Evolutionary conservation across 257 asterid genomes (phyloP), one percentile per base, ranked within the genome.

Genomic region (Fraxinus quadrangulata): DNA sequence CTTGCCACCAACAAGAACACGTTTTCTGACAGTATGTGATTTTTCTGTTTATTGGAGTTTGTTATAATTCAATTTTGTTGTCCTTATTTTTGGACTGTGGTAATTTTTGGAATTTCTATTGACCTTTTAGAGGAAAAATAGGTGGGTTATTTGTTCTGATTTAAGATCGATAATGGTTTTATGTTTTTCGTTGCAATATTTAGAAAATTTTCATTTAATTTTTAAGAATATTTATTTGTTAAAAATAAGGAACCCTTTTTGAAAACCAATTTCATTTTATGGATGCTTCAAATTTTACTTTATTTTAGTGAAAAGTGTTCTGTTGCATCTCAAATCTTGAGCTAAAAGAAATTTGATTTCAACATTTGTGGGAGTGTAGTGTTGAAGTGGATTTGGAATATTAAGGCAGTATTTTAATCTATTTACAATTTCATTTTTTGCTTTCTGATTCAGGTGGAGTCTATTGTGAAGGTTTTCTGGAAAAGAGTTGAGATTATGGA

Each of bases 21-120:
- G 75, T 74, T 76, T 34, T 87, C 90, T 24, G 89, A 85, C 37
- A 87, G 90, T 85, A 47, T 14, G 67, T 19, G 78, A 14, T 19
- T 65, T 69, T 45, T 61, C 45, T 1, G 28, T 24, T 16, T 23
- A 6, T n/a, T n/a, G 74, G 30, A 26, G 70, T 39, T 2, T 49
- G 28, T 63, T 4, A 0, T 12, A 26, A 40, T 42, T 19, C 49
- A 49, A 17, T 72, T 72, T 19, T 36, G 10, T 45, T 31, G 33
- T 31, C 33, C 33, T 31, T 16, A 2, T 21, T 61, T 49, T 11
- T 6, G 47, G 54, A 51, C 45, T 12, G 51, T 42, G 51, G 51
- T 16, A 71, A 0, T 42, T 42, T 42, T 42, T 42, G 17, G 6
- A 36, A 16, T 31, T 21, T 61, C 5, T 10, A 21, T 28, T 11